Conservation (phyloP, 116 monocot species). For the Thalassia testudinum region DNA sequence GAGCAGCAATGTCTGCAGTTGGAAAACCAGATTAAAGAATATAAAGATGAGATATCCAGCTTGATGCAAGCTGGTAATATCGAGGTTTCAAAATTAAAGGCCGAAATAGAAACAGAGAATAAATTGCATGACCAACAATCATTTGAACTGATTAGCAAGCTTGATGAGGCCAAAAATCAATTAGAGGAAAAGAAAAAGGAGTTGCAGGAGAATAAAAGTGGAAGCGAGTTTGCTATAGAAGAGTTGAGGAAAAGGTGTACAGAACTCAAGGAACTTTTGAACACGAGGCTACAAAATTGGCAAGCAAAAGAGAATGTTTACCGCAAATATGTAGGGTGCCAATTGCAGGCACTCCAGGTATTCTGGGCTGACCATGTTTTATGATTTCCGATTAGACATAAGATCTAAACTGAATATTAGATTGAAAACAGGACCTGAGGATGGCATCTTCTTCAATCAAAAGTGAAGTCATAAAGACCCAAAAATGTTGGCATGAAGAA, state of each 20-base stretch:
- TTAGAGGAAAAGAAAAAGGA: constrained; percentile 42
- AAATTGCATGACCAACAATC: not conserved
- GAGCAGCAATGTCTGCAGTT: constrained; percentile 24
- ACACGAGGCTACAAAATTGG: constrained; percentile 48
- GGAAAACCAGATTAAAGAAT: constrained; percentile 34
- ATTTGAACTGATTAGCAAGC: not conserved
- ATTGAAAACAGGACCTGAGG: constrained; percentile 32
- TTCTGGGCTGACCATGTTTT: not conserved
- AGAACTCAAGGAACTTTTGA: constrained; percentile 36
- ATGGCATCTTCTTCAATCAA: constrained; percentile 42
- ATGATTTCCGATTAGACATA: constrained; percentile 1
- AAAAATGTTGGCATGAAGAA: constrained; percentile 50
- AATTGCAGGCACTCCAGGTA: constrained; percentile 59
- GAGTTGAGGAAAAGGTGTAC: constrained; percentile 36
- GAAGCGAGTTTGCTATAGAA: constrained; percentile 28
- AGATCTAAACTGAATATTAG: constrained; percentile 2
- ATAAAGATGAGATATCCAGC: constrained; percentile 8
- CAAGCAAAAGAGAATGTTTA: constrained; percentile 40
- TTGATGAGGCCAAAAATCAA: constrained; percentile 10
- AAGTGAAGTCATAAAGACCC: constrained; percentile 28
- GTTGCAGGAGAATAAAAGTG: constrained; percentile 28
- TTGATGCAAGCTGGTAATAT: constrained; percentile 41
- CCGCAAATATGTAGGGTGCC: constrained; percentile 36
- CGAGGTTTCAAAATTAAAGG: constrained; percentile 38
- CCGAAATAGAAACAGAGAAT: constrained; percentile 30